These are phyloP conservation scores for Talaromyces sp. DNA, from an alignment of 2,329 filamentous ascomycete species.

Conservation along the genomic window DNA sequence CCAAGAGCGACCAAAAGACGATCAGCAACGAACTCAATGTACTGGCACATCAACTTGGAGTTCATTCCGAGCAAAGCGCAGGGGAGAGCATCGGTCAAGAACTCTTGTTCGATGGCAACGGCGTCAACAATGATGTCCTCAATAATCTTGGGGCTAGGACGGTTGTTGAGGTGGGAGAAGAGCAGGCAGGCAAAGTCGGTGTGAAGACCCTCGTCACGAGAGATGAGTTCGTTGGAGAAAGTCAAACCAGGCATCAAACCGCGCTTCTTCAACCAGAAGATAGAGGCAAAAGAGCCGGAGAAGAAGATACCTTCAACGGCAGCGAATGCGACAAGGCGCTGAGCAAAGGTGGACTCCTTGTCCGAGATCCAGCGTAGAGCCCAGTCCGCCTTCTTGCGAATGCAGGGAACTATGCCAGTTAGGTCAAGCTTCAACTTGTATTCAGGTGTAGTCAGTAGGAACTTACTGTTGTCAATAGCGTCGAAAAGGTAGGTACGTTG, in stretches of 20 bases:
- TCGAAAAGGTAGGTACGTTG: constrained; percentile 96
- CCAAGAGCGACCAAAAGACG: constrained; percentile 89
- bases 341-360: constrained; percentile 88
- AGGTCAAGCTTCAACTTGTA: constrained; percentile 25
- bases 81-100: constrained; percentile 92
- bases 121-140: constrained; percentile 90
- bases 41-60: constrained; percentile 95
- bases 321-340: constrained; percentile 93
- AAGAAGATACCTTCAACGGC: constrained; percentile 99
- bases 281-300: constrained; percentile 95
- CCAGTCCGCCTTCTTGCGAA: constrained; percentile 98
- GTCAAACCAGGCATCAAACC: constrained; percentile 97
- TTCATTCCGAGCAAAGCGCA: constrained; percentile 97
- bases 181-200: constrained; percentile 98
- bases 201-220: constrained; percentile 97
- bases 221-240: constrained; percentile 99
- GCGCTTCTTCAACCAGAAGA: constrained; percentile 99
- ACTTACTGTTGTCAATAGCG: constrained; percentile 92
- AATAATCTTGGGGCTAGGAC: constrained; percentile 77
- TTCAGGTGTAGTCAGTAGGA: neutral
- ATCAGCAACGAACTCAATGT: constrained; percentile 99
- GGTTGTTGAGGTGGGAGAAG: constrained; percentile 95
- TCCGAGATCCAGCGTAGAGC: constrained; percentile 93
- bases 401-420: constrained; percentile 72
- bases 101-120: constrained; percentile 93